phyloP scores from a whole-genome alignment of 257 asterid genomes.

The Eustoma russellianum region DNA sequence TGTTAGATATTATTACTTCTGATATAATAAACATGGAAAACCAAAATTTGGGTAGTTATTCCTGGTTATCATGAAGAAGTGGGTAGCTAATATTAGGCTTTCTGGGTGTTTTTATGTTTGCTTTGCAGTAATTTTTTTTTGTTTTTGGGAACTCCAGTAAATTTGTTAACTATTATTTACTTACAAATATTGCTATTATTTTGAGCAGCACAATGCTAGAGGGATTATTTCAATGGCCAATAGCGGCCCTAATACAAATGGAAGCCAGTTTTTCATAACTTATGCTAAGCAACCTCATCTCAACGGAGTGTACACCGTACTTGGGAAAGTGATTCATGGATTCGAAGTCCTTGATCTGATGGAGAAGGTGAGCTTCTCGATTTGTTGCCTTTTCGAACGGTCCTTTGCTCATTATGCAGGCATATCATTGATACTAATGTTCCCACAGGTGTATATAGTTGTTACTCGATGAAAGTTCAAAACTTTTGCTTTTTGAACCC shows the following conservation, averaged over 20 bases:
- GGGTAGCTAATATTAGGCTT: no score
- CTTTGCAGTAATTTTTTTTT: no score
- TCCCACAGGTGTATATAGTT: no score
- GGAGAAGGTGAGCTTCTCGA: conserved; percentile 63
- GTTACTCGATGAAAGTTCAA: not conserved
- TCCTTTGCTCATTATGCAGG: not conserved
- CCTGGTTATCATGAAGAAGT: no score
- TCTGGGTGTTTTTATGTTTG: no score
- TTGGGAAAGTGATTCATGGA: conserved; percentile 95
- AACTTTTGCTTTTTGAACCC: no score
- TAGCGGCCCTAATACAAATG: conserved; percentile 92
- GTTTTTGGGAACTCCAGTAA: no score
- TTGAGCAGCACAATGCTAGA: conserved; percentile 87
- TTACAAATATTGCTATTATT: not conserved
- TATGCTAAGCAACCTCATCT: conserved; percentile 92
- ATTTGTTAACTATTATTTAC: not conserved
- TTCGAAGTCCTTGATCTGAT: conserved; percentile 92
- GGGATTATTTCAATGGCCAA: conserved; percentile 94
- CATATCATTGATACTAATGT: not conserved
- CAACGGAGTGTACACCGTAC: conserved; percentile 79
- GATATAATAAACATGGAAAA: no score
- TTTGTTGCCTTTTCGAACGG: not conserved
- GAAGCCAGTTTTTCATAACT: conserved; percentile 87
- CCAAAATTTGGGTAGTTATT: no score
- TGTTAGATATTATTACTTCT: no score